Conservation (phyloP, 1,139 yeast species). For the Pichia norvegensis region DNA sequence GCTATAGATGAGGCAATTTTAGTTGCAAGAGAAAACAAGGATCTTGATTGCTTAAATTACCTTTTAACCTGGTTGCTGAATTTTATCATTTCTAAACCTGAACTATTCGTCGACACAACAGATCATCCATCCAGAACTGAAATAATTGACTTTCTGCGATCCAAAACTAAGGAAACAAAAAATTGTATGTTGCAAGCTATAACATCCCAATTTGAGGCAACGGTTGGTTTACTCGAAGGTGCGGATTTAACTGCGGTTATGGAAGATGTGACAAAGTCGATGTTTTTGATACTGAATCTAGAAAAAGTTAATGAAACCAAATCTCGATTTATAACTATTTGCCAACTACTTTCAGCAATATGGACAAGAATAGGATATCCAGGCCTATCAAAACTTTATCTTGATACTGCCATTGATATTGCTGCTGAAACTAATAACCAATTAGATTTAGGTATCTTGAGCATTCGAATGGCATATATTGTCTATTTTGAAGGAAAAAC, state of each 20-base stretch:
- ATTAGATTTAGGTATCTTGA: constrained; percentile 21
- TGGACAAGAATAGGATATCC: constrained; percentile 49
- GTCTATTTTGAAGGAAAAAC: constrained; percentile 35
- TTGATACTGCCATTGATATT: constrained; percentile 38
- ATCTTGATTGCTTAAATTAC: constrained; percentile 62
- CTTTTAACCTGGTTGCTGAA: constrained; percentile 75
- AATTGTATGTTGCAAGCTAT: constrained; percentile 47
- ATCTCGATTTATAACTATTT: constrained; percentile 38
- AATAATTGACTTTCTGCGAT: constrained; percentile 53
- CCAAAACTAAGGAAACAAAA: constrained; percentile 45
- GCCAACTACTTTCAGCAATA: constrained; percentile 39
- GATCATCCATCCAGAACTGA: constrained; percentile 42
- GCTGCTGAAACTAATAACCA: constrained; percentile 18
- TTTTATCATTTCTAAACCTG: constrained; percentile 62
- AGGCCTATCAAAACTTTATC: constrained; percentile 39
- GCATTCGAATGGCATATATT: constrained; percentile 34
- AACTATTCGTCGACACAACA: constrained; percentile 37
- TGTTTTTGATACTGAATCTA: constrained; percentile 42
- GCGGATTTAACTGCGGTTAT: constrained; percentile 38
- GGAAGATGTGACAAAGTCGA: constrained; percentile 49
- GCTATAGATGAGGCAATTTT: constrained; percentile 84
- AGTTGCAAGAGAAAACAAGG: constrained; percentile 82
- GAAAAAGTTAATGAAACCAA: constrained; percentile 24
- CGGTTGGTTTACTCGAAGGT: constrained; percentile 46
- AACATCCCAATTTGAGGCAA: constrained; percentile 54